A percentile compares a stretch with the other conserved stretches of the same genome.
phyloP scores from a whole-genome alignment of 2,329 filamentous ascomycete genomes.

The Monilinia polystroma region DNA sequence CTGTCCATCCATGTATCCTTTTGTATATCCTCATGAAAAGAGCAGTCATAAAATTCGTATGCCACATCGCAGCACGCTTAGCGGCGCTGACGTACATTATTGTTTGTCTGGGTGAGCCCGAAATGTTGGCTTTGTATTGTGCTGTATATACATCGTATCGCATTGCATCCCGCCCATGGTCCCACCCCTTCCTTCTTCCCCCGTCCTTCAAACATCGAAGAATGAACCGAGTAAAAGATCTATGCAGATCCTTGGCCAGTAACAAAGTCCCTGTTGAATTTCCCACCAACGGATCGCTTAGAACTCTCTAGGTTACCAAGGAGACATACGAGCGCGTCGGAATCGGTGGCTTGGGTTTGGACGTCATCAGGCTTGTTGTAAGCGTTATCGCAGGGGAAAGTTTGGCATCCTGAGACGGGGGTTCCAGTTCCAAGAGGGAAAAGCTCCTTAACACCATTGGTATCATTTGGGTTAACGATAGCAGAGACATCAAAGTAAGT shows the following conservation, averaged over 20 bases:
- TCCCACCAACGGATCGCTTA: not conserved
- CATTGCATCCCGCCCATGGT: not conserved
- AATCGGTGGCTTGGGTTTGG: constrained; percentile 53
- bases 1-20: not conserved
- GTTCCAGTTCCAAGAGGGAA: constrained; percentile 45
- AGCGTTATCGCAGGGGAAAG: constrained; percentile 53
- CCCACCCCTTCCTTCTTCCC: not conserved
- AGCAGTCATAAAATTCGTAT: constrained; percentile 13
- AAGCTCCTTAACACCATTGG: constrained; percentile 54
- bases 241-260: not conserved
- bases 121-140: not conserved
- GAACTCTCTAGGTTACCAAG: constrained; percentile 34
- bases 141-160: not conserved
- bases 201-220: no score
- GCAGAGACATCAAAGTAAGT: constrained; percentile 61
- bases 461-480: constrained; percentile 53
- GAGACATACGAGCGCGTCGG: constrained; percentile 50
- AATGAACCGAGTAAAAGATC: not conserved
- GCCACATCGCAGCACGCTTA: constrained; percentile 17
- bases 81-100: constrained; percentile 19
- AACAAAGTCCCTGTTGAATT: constrained; percentile 6
- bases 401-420: constrained; percentile 51
- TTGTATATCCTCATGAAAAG: constrained; percentile 14
- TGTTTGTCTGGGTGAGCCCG: not conserved
- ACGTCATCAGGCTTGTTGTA: constrained; percentile 56